Base-by-base conservation (phyloP, 352 stramenopile species). In the Phytopythium litorale region DNA sequence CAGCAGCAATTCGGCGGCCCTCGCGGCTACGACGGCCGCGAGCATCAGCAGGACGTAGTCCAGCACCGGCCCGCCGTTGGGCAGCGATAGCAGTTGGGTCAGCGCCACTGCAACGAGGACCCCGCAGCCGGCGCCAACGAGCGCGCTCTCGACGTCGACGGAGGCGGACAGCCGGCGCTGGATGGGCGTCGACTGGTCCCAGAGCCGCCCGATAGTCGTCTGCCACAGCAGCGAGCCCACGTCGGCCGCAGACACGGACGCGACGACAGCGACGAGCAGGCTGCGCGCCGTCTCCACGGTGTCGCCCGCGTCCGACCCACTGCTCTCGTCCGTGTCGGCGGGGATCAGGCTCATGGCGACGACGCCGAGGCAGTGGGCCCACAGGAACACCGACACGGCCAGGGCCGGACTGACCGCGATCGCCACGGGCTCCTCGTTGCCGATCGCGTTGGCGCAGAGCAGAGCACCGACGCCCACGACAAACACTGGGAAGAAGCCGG, bases 151-250 rank as follows among this genome's bases (percentile, higher is more conserved):
- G 53, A 49, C 53, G 53, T 58, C 53, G 33, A 45, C 13, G 21
- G 33, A 30, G 13, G 9, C 16, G 3, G 53, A 58, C 21, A 58
- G 7, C 15, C 53, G 33, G 16, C 33, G 12, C 53, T 58, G 53
- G 33, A 58, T 45, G 28, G 53, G 53, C 37, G 53, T 58, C 21
- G 53, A 58, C 53, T 58, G 53, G 53, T 48, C 33, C 53, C 35
- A 58, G 35, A 4, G 37, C 9, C 23, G 33, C 7, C 35, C 37
- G 53, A 49, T 32, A 35, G n/a, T 58, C 33, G 32, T 19, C 2
- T 40, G 23, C 53, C 53, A 49, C 19, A 58, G 6, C 19, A 33
- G 37, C 9, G 53, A 21, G 3, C 28, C 53, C 13, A 35, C 37
- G 4, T 58, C 53, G 13, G 53, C 35, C 35, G 21, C 35, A 3